phyloP scores from a whole-genome alignment of 1,139 yeast genomes.

The Lodderomyces pseudojiufengensis region DNA sequence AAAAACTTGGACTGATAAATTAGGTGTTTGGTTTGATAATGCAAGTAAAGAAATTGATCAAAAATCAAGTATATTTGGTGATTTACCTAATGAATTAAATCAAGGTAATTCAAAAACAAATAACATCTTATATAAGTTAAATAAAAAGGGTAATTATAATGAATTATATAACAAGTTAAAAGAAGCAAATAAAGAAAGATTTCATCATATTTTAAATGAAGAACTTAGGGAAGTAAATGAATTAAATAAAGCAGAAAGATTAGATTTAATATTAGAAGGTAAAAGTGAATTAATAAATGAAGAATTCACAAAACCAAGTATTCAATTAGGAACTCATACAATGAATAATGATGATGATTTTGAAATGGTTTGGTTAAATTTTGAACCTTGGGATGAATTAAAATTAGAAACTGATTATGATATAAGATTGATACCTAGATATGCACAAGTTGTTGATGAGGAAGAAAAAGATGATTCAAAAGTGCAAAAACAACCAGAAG shows the following conservation, averaged over 20 bases:
- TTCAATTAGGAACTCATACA: slow-evolving; percentile 35
- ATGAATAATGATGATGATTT: slow-evolving; percentile 41
- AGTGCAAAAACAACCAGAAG: not conserved
- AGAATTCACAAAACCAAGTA: slow-evolving; percentile 32
- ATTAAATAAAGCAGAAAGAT: slow-evolving; percentile 35
- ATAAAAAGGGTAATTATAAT: slow-evolving; percentile 19
- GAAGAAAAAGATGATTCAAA: slow-evolving; percentile 2
- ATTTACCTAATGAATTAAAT: slow-evolving; percentile 11
- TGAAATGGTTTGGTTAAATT: slow-evolving; percentile 44
- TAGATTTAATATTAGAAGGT: slow-evolving; percentile 38
- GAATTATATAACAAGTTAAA: slow-evolving; percentile 27
- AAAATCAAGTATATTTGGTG: slow-evolving; percentile 9
- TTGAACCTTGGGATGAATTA: slow-evolving; percentile 54
- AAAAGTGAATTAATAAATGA: slow-evolving; percentile 22
- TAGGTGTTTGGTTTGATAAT: slow-evolving; percentile 28
- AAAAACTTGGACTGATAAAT: slow-evolving; percentile 41
- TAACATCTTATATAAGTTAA: slow-evolving; percentile 12
- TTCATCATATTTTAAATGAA: slow-evolving; percentile 20
- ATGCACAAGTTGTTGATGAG: slow-evolving; percentile 4
- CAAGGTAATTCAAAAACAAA: slow-evolving; percentile 8
- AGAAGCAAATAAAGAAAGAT: slow-evolving; percentile 21
- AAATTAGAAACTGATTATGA: slow-evolving; percentile 43
- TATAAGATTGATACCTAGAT: slow-evolving; percentile 41
- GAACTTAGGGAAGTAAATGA: slow-evolving; percentile 32
- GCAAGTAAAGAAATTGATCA: slow-evolving; percentile 13